Percentiles rank a stretch among this genome's conserved stretches.
Conservation (phyloP, 768 basidiomycete genomes). For the Kondoa malvinella region DNA sequence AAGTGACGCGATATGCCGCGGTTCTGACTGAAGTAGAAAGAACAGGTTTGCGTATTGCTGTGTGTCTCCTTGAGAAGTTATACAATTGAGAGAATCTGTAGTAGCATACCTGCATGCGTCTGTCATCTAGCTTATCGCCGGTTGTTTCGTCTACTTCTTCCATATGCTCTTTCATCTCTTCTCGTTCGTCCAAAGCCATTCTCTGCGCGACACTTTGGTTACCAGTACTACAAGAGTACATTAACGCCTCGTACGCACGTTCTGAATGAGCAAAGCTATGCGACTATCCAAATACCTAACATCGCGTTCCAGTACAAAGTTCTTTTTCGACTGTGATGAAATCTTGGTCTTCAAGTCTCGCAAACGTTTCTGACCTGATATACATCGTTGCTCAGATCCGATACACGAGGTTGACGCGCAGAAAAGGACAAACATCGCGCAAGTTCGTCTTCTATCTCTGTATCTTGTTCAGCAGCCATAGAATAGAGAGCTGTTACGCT, state of each 20-base stretch:
- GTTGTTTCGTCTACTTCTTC: slow-evolving; percentile 90
- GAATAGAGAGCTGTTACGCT: slow-evolving; percentile 89
- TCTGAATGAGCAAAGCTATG: slow-evolving; percentile 93
- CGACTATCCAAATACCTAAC: slow-evolving; percentile 94
- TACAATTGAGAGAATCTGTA: not conserved
- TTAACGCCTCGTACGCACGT: slow-evolving; percentile 64
- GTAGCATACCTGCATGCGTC: slow-evolving; percentile 44
- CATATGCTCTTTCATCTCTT: slow-evolving; percentile 41
- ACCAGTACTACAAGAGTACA: not conserved
- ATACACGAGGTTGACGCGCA: not conserved
- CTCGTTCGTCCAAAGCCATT: slow-evolving; percentile 24
- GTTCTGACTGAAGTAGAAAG: slow-evolving; percentile 95
- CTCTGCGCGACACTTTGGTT: slow-evolving; percentile 13
- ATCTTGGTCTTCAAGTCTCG: slow-evolving; percentile 92
- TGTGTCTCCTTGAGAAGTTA: not conserved
- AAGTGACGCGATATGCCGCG: slow-evolving; percentile 85
- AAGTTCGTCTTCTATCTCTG: slow-evolving; percentile 91
- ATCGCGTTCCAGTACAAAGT: slow-evolving; percentile 96
- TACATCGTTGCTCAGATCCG: not conserved
- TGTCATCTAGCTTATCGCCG: slow-evolving; percentile 84
- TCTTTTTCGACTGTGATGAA: slow-evolving; percentile 97
- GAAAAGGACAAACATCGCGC: slow-evolving; percentile 53
- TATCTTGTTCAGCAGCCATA: slow-evolving; percentile 97
- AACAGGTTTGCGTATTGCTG: slow-evolving; percentile 97
- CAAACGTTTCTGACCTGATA: slow-evolving; percentile 79